These are phyloP conservation scores for Termitomyces sp. DNA, from an alignment of 768 basidiomycete species.

Conservation along the genomic window DNA sequence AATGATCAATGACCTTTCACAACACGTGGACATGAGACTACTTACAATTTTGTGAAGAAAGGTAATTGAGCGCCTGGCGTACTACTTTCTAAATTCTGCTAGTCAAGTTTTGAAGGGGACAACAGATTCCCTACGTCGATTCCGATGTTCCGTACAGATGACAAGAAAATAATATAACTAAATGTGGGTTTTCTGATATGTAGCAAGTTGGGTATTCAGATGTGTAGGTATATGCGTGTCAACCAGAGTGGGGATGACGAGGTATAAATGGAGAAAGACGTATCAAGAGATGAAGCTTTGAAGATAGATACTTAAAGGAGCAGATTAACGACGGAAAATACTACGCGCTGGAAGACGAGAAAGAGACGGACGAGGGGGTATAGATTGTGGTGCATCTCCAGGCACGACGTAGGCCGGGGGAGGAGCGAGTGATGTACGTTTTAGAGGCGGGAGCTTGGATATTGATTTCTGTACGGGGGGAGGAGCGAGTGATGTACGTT, in stretches of 20 bases:
- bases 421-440: not conserved
- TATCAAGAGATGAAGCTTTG: not conserved
- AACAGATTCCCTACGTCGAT: no score
- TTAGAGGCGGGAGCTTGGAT: not conserved
- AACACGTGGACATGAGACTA: no score
- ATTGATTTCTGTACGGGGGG: not conserved
- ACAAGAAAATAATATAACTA: not conserved
- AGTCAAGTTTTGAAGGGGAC: no score
- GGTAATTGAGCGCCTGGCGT: no score
- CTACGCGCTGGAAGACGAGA: not conserved
- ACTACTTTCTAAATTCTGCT: no score
- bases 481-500: not conserved
- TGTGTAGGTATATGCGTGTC: not conserved
- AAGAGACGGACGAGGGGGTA: not conserved
- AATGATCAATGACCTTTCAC: no score
- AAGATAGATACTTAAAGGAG: not conserved
- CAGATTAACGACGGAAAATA: not conserved
- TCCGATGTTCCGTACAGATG: not conserved
- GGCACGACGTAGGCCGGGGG: not conserved
- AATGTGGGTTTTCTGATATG: not conserved
- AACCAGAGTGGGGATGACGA: not conserved
- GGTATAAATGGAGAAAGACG: not conserved
- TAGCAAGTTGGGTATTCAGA: not conserved
- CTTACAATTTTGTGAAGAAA: no score
- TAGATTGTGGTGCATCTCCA: not conserved